Conservation (phyloP, 1,284 basidiomycete species). For the Ganoderma meredithae region DNA sequence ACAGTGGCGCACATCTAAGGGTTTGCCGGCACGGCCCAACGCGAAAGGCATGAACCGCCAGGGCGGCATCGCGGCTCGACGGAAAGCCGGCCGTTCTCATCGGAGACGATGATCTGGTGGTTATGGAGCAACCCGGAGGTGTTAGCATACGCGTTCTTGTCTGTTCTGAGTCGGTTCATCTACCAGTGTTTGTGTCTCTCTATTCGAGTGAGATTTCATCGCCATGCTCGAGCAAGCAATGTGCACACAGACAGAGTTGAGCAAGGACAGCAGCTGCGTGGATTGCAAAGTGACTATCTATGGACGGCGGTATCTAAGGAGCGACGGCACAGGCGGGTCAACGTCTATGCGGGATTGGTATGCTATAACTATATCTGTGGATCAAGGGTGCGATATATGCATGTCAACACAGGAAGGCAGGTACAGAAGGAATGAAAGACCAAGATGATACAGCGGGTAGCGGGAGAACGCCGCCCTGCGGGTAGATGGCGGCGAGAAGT, state of each 20-base stretch:
- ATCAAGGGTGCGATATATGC: constrained; percentile 4
- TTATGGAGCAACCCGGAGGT: not conserved
- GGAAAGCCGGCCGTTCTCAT: constrained; percentile 73
- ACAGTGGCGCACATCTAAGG: constrained; percentile 79
- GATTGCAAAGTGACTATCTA: constrained; percentile 23
- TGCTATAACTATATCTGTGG: constrained; percentile 7
- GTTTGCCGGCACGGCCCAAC: constrained; percentile 59
- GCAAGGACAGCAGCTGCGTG: constrained; percentile 25
- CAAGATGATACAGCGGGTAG: constrained; percentile 9
- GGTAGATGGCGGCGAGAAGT: not conserved
- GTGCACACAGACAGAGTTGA: not conserved
- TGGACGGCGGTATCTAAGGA: constrained; percentile 14
- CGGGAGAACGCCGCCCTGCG: not conserved
- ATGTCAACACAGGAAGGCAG: constrained; percentile 3
- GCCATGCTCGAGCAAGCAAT: no score
- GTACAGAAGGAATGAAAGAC: not conserved
- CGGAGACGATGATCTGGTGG: constrained; percentile 62
- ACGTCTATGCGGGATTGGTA: constrained; percentile 17
- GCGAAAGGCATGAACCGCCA: constrained; percentile 70
- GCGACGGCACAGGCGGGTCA: constrained; percentile 21
- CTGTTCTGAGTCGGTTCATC: not conserved
- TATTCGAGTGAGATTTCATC: not conserved
- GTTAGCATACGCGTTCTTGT: not conserved
- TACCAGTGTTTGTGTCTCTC: no score
- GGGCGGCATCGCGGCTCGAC: constrained; percentile 62